Base-by-base conservation (phyloP, 371 early-diverging fungal genomes). In the Nematocida homosporus region DNA sequence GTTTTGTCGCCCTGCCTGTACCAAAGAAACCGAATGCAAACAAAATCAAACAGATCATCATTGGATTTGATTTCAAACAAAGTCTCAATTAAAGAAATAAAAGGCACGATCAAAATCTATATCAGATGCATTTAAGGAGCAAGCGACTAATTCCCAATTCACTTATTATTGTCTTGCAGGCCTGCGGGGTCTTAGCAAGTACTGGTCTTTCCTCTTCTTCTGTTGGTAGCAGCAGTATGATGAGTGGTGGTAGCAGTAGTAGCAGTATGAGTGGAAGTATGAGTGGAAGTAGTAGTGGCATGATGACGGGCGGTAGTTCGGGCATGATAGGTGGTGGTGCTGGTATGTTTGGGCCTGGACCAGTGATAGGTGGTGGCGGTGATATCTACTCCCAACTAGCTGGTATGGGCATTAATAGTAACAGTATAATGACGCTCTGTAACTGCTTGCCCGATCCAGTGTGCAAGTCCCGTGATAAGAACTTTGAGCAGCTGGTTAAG, bases 401-500 rank as follows among this genome's bases (percentile, higher is more conserved):
- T 44, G 23, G 23, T 54, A 8, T 23, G 13, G 8, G 13, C 20
- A 32, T 8, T 23, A 18, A 47, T 25, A 51, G 10, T 35, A 5
- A 16, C 4, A 35, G 18, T 16, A 18, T 72, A 23, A 13, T 50
- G 0, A 64, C 53, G 16, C 75, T 57, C 18, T 57, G 75, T 55
- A 72, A 38, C 61, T 72, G 75, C 10, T 54, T 72, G 10, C 68
- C 68, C 18, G 30, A 54, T 23, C 37, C 55, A 1, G 20, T 55
- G n/a, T 68, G 68, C 68, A 20, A 66, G 42, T 6, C 16, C n/a
- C 34, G 59, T 35, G 27, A 57, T 13, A 4, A 68, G 42, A 61
- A 50, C 20, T 5, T 61, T 32, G 53, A 59, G 13, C 41, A 72
- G 34, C 75, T 72, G 29, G 10, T 35, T 18, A 32, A 65, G 0